Evolutionary conservation across 1,139 yeast species (phyloP), one percentile per base, ranked within the genome.

Genomic region (Saccharomyces hybrid): DNA sequence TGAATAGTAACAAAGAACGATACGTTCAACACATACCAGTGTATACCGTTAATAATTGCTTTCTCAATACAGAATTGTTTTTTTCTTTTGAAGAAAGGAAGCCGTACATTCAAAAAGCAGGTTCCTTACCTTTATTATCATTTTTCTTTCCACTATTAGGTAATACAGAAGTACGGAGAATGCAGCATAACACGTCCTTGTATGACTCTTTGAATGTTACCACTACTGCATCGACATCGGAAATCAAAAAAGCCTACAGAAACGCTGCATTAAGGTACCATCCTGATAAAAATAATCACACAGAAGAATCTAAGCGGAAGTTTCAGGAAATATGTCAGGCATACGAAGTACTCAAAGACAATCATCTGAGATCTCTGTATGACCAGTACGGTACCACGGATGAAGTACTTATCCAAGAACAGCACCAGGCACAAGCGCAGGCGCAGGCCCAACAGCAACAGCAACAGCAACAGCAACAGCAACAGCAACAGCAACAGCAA

Each of bases 181-280:
- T 62, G 65, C 60, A 52, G 13, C 56, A 51, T 52, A 55, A 60
- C 48, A 60, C 61, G 2, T 52, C 53, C 41, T 55, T 64, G 16
- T 64, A 64, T 46, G 64, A 63, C 48, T 49, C 57, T 4, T 50
- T 64, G 41, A 56, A 57, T 13, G 71, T 85, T 1, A 56, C 64
- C 0, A 66, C 71, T 1, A 66, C 68, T 2, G 78, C 83, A 0
- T 54, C 72, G 0, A 61, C 60, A 0, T 58, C 61, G 1, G 82
- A 79, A 31, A 75, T 88, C 38, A 82, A 81, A 59, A 66, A 68
- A n/a, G 90, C 93, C 0, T 88, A 88, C 65, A 76, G 79, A 55
- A 66, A 65, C 41, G 77, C 77, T 38, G 76, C 89, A 16, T 72
- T 88, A 13, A 68, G 69, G 11, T 69, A 78, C 28, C 96, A 88